Conservation (phyloP, 108 stramenopile genomes). For the Schizochytrium sp. region DNA sequence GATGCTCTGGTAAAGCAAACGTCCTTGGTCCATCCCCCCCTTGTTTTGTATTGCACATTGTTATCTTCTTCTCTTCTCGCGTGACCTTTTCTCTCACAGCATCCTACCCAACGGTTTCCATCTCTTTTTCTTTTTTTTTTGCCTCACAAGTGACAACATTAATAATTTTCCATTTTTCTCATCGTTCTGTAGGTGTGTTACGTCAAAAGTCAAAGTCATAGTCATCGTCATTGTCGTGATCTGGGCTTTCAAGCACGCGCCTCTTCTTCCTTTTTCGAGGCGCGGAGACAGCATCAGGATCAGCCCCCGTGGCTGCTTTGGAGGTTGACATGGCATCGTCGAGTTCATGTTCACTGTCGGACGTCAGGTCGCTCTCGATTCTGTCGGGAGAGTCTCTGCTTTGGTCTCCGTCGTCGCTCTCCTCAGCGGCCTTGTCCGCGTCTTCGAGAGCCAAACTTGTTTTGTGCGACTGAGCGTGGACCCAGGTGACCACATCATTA, state of each 20-base stretch:
- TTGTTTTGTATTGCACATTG: too few relatives aligned
- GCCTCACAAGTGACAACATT: too few relatives aligned
- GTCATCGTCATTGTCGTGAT: background rate
- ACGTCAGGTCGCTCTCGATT: background rate
- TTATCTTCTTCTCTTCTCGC: too few relatives aligned
- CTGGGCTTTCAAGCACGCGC: background rate
- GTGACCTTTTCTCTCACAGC: too few relatives aligned
- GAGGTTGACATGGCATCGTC: too few relatives aligned
- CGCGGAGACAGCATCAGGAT: background rate
- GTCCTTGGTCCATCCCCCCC: too few relatives aligned
- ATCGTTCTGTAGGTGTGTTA: background rate
- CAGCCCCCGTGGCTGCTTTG: background rate
- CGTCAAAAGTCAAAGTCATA: background rate
- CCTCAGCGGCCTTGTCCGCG: background rate
- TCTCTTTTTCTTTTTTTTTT: too few relatives aligned
- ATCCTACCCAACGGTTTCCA: too few relatives aligned
- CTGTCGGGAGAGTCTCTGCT: background rate
- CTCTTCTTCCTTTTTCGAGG: background rate
- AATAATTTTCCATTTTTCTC: too few relatives aligned
- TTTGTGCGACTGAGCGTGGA: background rate
- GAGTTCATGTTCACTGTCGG: too few relatives aligned
- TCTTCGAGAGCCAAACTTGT: background rate
- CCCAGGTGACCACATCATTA: background rate
- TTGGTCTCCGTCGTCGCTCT: background rate
- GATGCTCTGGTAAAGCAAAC: background rate